Evolutionary conservation across 129 eudicot genomes (phyloP), one percentile per base, ranked within the genome.

Genomic region (Arctium lappa): DNA sequence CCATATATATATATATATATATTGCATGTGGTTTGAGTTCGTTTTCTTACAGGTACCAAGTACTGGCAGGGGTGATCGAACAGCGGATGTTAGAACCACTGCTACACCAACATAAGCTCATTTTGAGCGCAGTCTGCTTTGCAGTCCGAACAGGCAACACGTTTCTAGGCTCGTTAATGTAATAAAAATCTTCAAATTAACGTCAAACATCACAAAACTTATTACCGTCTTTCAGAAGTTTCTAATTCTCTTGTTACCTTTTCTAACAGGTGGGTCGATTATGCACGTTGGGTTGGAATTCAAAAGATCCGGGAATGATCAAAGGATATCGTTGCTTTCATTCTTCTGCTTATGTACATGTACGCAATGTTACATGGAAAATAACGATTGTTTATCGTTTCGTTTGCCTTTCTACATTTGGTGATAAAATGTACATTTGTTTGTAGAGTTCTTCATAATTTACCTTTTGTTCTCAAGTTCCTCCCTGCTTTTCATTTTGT

Each of bases 101-200:
- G 88, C 86, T 93, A 50, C 97, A 93, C 86, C 86, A 91, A 37
- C 92, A 91, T 6, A 94, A 94, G 88, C 90, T 94, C 48, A 1
- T 87, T 8, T 77, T 94, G 18, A 86, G 97, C 84, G 97, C 93
- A 37, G 56, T 94, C 69, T 94, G 98, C 90, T 94, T 94, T 78
- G 97, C 86, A 22, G 96, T 94, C 72, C 83, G 98, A 50, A 94
- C 98, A n/a, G 97, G 98, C 80, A 94, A 94, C 87, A 94, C 98
- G 11, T 91, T 94, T 44, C 70, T 91, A 72, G 98, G 98, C 7
- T 91, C 97, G 12, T 80, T 93, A 75, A 85, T 93, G 98, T 91
- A 87, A 88, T 87, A 71, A 40, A n/a, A 60, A 60, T 73, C 86
- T n/a, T 60, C 32, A 34, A 73, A 60, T 60, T 60, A 16, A 60